These are phyloP conservation scores for Clathrospora elynae DNA, from an alignment of 2,329 filamentous ascomycete species.

Conservation along the genomic window DNA sequence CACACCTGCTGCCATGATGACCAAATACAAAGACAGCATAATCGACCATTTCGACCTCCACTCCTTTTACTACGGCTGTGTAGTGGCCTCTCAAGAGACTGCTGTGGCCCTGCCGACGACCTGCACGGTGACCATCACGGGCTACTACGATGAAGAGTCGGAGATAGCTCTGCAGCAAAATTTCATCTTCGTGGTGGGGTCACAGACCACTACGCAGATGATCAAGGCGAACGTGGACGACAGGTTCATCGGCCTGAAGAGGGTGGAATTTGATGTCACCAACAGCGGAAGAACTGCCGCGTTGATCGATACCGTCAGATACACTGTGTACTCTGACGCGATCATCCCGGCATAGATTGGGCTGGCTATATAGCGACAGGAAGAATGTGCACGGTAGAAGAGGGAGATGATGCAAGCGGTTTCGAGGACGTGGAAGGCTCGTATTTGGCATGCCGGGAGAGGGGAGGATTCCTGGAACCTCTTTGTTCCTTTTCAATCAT, in stretches of 20 bases:
- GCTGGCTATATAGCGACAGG: no score
- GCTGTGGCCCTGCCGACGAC: not conserved
- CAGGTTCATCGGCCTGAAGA: conserved; percentile 11
- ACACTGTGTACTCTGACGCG: no score
- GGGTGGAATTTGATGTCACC: conserved; percentile 3
- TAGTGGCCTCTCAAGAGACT: not conserved
- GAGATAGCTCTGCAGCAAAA: no score
- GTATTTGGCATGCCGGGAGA: no score
- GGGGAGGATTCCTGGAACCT: no score
- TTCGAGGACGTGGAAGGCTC: no score
- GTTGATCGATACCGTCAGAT: conserved; percentile 11
- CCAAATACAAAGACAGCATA: conserved; percentile 1
- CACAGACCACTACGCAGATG: conserved; percentile 7
- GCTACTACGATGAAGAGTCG: conserved; percentile 5
- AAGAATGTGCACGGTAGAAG: no score
- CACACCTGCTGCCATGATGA: not conserved
- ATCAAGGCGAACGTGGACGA: not conserved
- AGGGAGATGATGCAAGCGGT: no score
- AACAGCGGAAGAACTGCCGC: not conserved
- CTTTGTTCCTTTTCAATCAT: no score
- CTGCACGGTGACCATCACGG: conserved; percentile 8
- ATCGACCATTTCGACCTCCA: conserved; percentile 8
- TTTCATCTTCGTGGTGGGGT: no score
- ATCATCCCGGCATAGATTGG: no score
- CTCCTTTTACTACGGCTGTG: conserved; percentile 8